phyloP scores from a whole-genome alignment of 768 basidiomycete species.

The Paxillus ammoniavirescens region DNA sequence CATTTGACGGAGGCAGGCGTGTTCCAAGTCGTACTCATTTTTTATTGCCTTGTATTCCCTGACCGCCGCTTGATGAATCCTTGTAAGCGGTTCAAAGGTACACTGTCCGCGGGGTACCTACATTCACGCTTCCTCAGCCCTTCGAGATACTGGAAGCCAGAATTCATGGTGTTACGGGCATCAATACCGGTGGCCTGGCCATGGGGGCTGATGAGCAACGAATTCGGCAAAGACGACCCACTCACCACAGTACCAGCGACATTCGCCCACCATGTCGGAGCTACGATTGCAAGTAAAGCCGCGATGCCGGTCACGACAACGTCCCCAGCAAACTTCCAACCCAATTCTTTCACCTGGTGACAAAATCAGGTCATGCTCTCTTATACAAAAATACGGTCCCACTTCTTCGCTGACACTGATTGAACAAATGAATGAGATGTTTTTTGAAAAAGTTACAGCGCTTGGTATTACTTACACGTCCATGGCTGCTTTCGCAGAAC shows the following conservation, averaged over 20 bases:
- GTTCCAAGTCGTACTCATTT: constrained; percentile 12
- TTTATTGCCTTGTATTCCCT: constrained; percentile 5
- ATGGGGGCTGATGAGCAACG: background rate
- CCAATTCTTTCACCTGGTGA: constrained; percentile 16
- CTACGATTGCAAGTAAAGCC: constrained; percentile 12
- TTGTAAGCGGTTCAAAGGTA: background rate
- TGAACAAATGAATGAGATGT: background rate
- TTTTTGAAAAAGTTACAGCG: background rate
- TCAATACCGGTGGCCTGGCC: constrained; percentile 7
- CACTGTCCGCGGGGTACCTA: background rate
- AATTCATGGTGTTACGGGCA: constrained; percentile 1
- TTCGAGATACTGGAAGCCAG: constrained; percentile 9
- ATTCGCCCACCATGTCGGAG: constrained; percentile 9
- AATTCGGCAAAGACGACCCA: background rate
- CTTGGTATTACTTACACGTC: constrained; percentile 9
- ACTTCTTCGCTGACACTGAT: constrained; percentile 19
- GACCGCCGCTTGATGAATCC: constrained; percentile 8
- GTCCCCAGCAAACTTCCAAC: constrained; percentile 15
- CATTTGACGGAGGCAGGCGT: constrained; percentile 14
- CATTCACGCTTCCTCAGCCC: background rate
- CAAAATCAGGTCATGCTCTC: background rate
- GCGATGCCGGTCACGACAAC: constrained; percentile 13
- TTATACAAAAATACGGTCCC: background rate
- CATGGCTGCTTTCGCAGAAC: constrained; percentile 9
- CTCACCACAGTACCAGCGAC: constrained; percentile 7